Base-by-base conservation (phyloP, 1,139 yeast species). In the Taiozyma sp. region DNA sequence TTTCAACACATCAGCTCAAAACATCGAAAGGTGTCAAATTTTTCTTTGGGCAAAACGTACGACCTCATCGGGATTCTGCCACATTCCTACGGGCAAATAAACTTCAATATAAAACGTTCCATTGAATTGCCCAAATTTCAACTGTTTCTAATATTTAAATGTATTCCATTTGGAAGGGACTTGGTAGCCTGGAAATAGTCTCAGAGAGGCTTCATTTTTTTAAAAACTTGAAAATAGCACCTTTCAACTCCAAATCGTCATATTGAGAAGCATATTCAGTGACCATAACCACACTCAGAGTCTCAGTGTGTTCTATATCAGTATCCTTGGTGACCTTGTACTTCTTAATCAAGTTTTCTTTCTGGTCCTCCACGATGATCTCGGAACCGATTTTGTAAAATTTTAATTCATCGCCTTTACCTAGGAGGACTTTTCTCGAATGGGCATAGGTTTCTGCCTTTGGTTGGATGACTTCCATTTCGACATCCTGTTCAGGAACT, bases 311-410 rank as follows among this genome's bases (percentile, higher is more conserved):
- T 42, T 50, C 46, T 14, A 47, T 53, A 14, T 47, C 45, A n/a
- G 34, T 44, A 14, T 26, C 16, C 11, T 34, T 26, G 13, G 41
- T 45, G 16, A 50, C 30, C 11, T 43, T 45, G 24, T 51, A 56
- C 47, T 49, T 53, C 41, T 49, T 50, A n/a, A 55, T 49, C 13
- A 56, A 48, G 30, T 46, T 48, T 24, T 54, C 56, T n/a, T 29
- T 40, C 2, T 45, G 19, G 13, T 56, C 53, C 35, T 56, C 57
- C 16, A 56, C 60, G 10, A 54, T 42, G 19, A 55, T 28, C 21
- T 56, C 57, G 30, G 44, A 44, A 1, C 58, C 57, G 30, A 56
- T 53, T 21, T 43, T 50, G 47, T 50, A 55, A 35, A 55, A 51
- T 21, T 53, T 55, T 43, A 55, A 45, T 22, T 50, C 50, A 16